phyloP scores from a whole-genome alignment of 148 eudicot genomes.

The Fagopyrum homotropicum region DNA sequence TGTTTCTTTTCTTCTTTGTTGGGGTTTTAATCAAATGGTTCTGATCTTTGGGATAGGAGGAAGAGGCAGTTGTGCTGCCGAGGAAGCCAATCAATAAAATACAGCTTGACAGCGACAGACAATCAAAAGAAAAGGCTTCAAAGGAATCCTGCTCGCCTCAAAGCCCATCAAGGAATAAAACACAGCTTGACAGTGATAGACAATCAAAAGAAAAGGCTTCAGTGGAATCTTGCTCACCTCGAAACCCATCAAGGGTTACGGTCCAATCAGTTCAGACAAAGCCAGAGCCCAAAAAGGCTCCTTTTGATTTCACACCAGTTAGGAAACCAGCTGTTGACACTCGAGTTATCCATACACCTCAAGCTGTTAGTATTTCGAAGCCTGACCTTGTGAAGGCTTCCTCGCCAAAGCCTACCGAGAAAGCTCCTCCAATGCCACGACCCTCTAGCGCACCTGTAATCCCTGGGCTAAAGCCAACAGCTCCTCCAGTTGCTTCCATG shows the following conservation, averaged over 20 bases:
- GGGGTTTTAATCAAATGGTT: background rate
- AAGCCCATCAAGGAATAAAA: constrained; percentile 30
- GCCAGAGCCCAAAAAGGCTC: constrained; percentile 26
- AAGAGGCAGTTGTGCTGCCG: constrained; percentile 35
- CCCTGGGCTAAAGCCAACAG: constrained; percentile 38
- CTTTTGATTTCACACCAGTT: constrained; percentile 23
- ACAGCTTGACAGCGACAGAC: constrained; percentile 24
- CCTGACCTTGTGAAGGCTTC: constrained; percentile 31
- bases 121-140: constrained; percentile 25
- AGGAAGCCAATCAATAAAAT: constrained; percentile 38
- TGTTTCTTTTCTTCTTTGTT: background rate
- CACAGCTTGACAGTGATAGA: constrained; percentile 24
- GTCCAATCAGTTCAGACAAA: constrained; percentile 22
- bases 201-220: constrained; percentile 29
- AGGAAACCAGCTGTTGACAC: constrained; percentile 32
- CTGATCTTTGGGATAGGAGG: constrained; percentile 27
- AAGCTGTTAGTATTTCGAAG: constrained; percentile 23
- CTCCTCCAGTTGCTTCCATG: constrained; percentile 39
- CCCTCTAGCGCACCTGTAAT: constrained; percentile 81
- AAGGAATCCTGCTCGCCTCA: constrained; percentile 24
- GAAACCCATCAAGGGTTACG: constrained; percentile 38
- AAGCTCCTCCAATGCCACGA: constrained; percentile 46
- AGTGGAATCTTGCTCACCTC: constrained; percentile 23
- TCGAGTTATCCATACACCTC: constrained; percentile 22
- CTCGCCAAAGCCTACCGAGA: constrained; percentile 36